phyloP scores from a whole-genome alignment of 2,329 filamentous ascomycete species.

The Nemania bipapillata region DNA sequence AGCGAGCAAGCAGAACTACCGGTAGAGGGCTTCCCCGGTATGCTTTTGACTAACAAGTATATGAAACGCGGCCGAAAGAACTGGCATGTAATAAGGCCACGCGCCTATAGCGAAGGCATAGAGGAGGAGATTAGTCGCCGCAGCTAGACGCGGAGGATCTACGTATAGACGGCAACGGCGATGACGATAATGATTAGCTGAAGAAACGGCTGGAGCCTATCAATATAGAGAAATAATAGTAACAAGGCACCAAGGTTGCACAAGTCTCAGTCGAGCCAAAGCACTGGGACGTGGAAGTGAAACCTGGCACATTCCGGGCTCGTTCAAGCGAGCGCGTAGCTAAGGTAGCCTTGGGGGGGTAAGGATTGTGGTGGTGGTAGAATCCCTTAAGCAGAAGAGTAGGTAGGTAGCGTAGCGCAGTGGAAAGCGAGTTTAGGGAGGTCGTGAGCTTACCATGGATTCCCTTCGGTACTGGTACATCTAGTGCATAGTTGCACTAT shows the following conservation, averaged over 20 bases:
- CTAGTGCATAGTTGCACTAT: neutral
- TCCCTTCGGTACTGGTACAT: neutral
- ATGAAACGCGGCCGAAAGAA: slow-evolving; percentile 12
- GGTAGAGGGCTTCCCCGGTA: neutral
- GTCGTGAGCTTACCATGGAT: neutral
- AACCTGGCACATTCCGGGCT: neutral
- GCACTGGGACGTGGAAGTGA: slow-evolving; percentile 24
- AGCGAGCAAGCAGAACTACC: neutral
- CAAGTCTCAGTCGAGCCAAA: slow-evolving; percentile 23
- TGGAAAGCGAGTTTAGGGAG: neutral
- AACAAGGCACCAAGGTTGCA: slow-evolving; percentile 9
- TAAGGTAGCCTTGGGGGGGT: slow-evolving; percentile 1
- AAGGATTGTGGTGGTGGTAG: neutral
- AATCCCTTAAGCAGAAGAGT: neutral
- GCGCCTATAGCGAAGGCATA: neutral
- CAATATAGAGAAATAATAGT: slow-evolving; percentile 9
- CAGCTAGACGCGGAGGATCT: slow-evolving; percentile 16
- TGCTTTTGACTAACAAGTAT: neutral
- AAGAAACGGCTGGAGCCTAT: slow-evolving; percentile 1
- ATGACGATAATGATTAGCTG: too few relatives aligned
- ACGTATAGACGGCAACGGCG: too few relatives aligned
- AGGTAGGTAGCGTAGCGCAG: too few relatives aligned
- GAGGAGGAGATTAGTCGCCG: slow-evolving; percentile 2
- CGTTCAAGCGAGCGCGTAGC: neutral
- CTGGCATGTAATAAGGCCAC: neutral